Evolutionary conservation across 768 basidiomycete species (phyloP), one percentile per base, ranked within the genome.

Genomic region (Rossbeevera mucosa): DNA sequence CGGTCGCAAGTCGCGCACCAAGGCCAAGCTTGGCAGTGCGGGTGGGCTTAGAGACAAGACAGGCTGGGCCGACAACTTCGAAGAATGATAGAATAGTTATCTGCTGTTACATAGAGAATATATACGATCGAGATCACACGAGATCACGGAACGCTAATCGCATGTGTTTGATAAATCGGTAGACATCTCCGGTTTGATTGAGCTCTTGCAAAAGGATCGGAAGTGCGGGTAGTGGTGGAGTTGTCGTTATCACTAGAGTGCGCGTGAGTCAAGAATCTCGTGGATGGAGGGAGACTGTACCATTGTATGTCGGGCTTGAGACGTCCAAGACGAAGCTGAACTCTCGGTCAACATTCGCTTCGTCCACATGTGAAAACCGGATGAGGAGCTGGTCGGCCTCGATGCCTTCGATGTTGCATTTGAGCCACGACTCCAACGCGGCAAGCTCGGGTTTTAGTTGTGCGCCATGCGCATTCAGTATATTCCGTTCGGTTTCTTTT

Each of bases 311-410:
- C 22, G 74, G 69, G 21, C 70, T 70, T 3, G 85, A 81, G 18
- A 90, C 74, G 61, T 94, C 89, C n/a, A 94, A 66, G 0, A 91
- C 83, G 52, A 94, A 73, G 52, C 78, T 82, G 52, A 83, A 90
- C 57, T 91, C 88, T 26, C 79, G 74, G 8, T 80, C 74, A 2
- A 75, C 73, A 43, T 86, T 79, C 3, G 69, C 57, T 5, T 76
- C 72, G 61, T 91, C 86, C 31, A 93, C 63, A 51, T 80, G 71
- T 9, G 77, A 77, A 66, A 93, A 93, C 5, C 84, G 82, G 50
- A 94, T 72, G 43, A 93, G 76, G 18, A 94, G 75, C 44, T 81
- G 77, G 64, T 88, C 85, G 30, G 74, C 75, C 60, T 83, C 82
- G 38, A 94, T 79, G 33, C 91, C 91, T 66, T 94, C 90, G n/a